Percentiles rank a stretch among this genome's conserved stretches.
Evolutionary conservation across 768 basidiomycete species (phyloP).

Genomic region (Scleroderma citrinum): DNA sequence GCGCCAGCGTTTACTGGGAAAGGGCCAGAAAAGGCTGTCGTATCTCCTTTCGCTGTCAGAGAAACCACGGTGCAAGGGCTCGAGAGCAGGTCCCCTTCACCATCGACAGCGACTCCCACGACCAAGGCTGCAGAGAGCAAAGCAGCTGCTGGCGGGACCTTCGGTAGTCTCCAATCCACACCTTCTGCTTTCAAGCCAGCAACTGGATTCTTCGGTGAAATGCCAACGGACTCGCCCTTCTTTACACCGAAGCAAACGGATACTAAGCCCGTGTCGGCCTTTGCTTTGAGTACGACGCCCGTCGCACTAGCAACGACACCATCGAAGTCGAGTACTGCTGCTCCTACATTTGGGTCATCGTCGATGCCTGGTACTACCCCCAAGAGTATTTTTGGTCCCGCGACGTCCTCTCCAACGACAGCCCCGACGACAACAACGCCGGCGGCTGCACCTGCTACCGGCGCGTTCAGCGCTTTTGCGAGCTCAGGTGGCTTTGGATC

Average conservation of each 20-base stretch:
- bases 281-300: conserved; percentile 17
- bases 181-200: conserved; percentile 30
- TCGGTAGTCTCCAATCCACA: conserved; percentile 33
- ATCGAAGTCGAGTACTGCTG: conserved; percentile 14
- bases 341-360: conserved; percentile 36
- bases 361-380: conserved; percentile 25
- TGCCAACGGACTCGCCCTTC: conserved; percentile 48
- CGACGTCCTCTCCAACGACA: conserved; percentile 8
- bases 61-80: conserved; percentile 9
- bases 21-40: background rate
- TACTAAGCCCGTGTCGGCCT: conserved; percentile 33
- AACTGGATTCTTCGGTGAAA: conserved; percentile 28
- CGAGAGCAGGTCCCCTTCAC: conserved; percentile 26
- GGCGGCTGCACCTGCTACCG: conserved; percentile 7
- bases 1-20: conserved; percentile 8
- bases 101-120: conserved; percentile 2
- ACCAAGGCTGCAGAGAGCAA: conserved; percentile 15
- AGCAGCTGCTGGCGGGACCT: conserved; percentile 30
- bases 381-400: conserved; percentile 15
- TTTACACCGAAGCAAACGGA: conserved; percentile 34
- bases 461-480: conserved; percentile 26
- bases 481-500: conserved; percentile 42
- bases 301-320: conserved; percentile 17
- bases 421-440: conserved; percentile 7
- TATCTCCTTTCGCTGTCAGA: conserved; percentile 7